Evolutionary conservation across 1,284 basidiomycete genomes (phyloP).

Genomic region (Amylostereum chailletii): DNA sequence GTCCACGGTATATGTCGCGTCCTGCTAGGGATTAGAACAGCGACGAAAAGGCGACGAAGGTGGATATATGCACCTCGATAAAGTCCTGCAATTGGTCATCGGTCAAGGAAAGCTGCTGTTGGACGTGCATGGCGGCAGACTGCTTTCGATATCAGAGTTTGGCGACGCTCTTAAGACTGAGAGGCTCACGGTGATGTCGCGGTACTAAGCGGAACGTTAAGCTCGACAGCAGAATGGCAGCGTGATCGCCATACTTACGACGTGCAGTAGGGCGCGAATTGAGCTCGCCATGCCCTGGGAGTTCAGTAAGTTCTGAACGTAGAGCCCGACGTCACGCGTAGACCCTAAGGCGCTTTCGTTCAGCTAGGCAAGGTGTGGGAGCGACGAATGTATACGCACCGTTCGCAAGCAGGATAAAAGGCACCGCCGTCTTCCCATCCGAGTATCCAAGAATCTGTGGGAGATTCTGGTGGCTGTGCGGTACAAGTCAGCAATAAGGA

Average conservation of each 20-base stretch:
- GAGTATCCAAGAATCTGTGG: conserved; percentile 48
- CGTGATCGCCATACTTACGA: conserved; percentile 7
- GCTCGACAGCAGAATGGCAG: background rate
- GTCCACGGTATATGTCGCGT: conserved; percentile 34
- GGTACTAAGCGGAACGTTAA: conserved; percentile 24
- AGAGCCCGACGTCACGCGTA: conserved; percentile 17
- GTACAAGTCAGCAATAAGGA: background rate
- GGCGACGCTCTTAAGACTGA: background rate
- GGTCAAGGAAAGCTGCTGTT: conserved; percentile 33
- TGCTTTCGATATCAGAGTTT: conserved; percentile 11
- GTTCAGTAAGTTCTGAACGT: background rate
- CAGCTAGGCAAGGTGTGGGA: background rate
- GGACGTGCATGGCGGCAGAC: conserved; percentile 40
- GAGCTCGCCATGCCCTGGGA: background rate
- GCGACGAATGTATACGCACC: conserved; percentile 20
- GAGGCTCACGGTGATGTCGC: conserved; percentile 30
- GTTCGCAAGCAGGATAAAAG: conserved; percentile 42
- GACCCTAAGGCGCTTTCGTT: background rate
- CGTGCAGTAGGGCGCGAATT: background rate
- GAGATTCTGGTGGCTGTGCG: conserved; percentile 39
- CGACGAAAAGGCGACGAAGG: too few relatives aligned
- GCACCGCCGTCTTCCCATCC: conserved; percentile 33
- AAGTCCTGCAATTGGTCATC: conserved; percentile 41
- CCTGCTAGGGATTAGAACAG: conserved; percentile 17
- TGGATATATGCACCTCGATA: conserved; percentile 28